These are phyloP conservation scores for Beauveria bassiana DNA, from an alignment of 2,329 filamentous ascomycete genomes.

Conservation along the genomic window DNA sequence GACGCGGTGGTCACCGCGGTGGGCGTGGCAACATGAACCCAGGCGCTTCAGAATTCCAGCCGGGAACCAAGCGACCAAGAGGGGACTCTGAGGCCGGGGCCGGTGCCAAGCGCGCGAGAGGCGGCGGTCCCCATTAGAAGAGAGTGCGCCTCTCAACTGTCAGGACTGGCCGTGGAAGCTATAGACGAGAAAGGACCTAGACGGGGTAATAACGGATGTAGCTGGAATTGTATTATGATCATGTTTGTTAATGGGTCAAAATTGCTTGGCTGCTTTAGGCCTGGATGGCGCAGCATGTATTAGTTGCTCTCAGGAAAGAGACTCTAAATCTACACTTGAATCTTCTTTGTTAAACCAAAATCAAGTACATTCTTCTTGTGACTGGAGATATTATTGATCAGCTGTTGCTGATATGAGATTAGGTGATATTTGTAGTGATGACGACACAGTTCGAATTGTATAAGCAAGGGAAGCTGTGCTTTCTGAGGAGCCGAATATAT, in stretches of 20 bases:
- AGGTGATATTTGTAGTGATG: no score
- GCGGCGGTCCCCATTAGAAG: conserved; percentile 25
- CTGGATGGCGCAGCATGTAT: neutral
- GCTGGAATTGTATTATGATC: conserved; percentile 6
- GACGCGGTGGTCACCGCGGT: conserved; percentile 34
- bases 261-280: conserved; percentile 2
- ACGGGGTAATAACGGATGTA: neutral
- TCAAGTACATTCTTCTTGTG: no score
- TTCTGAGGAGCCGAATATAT: no score
- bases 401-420: no score
- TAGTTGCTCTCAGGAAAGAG: neutral
- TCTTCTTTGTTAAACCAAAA: conserved; percentile 3
- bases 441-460: no score
- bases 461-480: no score
- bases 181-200: neutral
- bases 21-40: conserved; percentile 40
- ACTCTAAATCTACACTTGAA: neutral
- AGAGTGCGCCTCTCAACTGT: neutral
- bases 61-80: conserved; percentile 49
- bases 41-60: conserved; percentile 47
- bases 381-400: no score
- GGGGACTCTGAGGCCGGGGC: conserved; percentile 41
- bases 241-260: neutral
- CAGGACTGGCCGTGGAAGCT: neutral
- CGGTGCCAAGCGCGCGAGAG: conserved; percentile 35